These are phyloP conservation scores for Lyophyllum decastes DNA, from an alignment of 768 basidiomycete genomes.

Conservation along the genomic window DNA sequence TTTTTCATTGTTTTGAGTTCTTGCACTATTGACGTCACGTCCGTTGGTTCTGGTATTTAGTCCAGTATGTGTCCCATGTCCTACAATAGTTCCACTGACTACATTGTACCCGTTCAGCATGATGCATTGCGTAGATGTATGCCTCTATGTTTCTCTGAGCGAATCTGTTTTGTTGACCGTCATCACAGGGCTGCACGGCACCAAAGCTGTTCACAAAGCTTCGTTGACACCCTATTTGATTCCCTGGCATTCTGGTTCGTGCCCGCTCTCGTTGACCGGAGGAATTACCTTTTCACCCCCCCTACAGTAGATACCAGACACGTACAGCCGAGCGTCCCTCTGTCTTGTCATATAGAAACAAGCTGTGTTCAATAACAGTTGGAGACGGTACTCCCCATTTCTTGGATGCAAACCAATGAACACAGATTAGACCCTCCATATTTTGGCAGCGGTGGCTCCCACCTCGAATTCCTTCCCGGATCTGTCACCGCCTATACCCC, in stretches of 20 bases:
- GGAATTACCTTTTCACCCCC: no score
- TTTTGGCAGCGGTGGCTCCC: background rate
- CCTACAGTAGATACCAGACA: background rate
- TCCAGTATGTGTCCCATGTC: conserved; percentile 54
- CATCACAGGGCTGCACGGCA: conserved; percentile 50
- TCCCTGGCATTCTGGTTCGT: background rate
- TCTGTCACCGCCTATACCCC: no score
- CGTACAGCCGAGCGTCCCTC: background rate
- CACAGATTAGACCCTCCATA: background rate
- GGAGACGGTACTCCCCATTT: background rate
- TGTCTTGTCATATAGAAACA: conserved; percentile 1
- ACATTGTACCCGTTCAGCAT: conserved; percentile 43
- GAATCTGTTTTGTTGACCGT: conserved; percentile 24
- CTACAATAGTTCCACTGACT: background rate
- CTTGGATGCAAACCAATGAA: background rate
- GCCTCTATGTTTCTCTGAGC: conserved; percentile 35
- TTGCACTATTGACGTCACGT: conserved; percentile 10
- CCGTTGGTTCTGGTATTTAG: conserved; percentile 22
- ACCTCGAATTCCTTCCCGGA: no score
- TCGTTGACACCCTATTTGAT: conserved; percentile 31
- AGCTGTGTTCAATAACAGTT: background rate
- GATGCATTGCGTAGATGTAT: conserved; percentile 93
- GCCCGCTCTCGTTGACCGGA: background rate
- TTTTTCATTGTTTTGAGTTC: conserved; percentile 1
- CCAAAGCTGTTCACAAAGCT: conserved; percentile 86